Evolutionary conservation across 441 rosid species (phyloP).

Genomic region (Croton laevigatus): DNA sequence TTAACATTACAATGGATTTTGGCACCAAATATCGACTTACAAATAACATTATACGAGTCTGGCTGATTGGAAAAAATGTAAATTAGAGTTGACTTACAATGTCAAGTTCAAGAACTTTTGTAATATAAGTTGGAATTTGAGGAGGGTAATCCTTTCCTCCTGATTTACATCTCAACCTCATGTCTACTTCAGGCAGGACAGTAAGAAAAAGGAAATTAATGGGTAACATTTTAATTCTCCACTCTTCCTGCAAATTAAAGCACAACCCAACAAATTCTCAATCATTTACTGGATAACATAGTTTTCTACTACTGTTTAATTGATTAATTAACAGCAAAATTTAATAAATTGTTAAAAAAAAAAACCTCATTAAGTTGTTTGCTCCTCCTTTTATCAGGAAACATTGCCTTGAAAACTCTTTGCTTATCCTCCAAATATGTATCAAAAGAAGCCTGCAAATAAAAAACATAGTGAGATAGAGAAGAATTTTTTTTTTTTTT

Average conservation of each 20-base stretch:
- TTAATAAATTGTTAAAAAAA: neutral
- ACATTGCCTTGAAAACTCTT: conserved; percentile 86
- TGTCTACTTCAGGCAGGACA: conserved; percentile 76
- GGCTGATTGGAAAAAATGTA: no score
- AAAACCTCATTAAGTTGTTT: conserved; percentile 59
- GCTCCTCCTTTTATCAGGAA: conserved; percentile 74
- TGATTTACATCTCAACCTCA: conserved; percentile 68
- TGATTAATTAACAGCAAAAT: no score
- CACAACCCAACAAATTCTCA: neutral
- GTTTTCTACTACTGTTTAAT: neutral
- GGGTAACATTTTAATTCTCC: conserved; percentile 94
- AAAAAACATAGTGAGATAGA: neutral
- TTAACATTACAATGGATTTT: no score
- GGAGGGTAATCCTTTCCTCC: conserved; percentile 69
- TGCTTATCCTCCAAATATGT: conserved; percentile 72
- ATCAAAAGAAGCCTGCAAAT: conserved; percentile 75
- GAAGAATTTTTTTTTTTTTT: neutral
- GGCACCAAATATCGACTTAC: no score
- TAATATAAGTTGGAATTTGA: conserved; percentile 49
- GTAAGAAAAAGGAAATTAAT: conserved; percentile 66
- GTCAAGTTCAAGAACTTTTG: conserved; percentile 72
- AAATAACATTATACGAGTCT: no score
- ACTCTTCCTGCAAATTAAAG: conserved; percentile 52
- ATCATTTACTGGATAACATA: neutral
- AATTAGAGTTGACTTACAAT: conserved; percentile 44